Evolutionary conservation across 2,329 filamentous ascomycete species (phyloP).

Genomic region (Paecilomyces variotii): DNA sequence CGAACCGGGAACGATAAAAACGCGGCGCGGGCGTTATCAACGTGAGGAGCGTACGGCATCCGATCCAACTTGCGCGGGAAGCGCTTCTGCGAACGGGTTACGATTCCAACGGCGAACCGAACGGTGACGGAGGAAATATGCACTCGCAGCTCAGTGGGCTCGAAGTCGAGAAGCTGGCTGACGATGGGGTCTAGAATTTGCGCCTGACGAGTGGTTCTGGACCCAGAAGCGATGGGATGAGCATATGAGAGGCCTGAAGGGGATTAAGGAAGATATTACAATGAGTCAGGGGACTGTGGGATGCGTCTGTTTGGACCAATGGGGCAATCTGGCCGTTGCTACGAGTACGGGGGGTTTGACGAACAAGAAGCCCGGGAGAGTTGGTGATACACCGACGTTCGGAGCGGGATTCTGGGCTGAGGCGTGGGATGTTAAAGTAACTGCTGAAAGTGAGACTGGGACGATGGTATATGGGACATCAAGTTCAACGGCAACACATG

Average conservation of each 20-base stretch:
- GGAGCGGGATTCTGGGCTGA: slow-evolving; percentile 89
- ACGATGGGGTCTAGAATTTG: slow-evolving; percentile 57
- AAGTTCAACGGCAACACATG: background rate
- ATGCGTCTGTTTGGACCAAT: slow-evolving; percentile 70
- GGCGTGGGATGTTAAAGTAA: slow-evolving; percentile 55
- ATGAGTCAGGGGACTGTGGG: slow-evolving; percentile 78
- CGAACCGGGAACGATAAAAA: slow-evolving; percentile 56
- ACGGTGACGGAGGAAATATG: slow-evolving; percentile 25
- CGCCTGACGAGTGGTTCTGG: slow-evolving; percentile 66
- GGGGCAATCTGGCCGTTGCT: slow-evolving; percentile 62
- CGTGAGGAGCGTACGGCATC: slow-evolving; percentile 66
- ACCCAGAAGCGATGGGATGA: slow-evolving; percentile 73
- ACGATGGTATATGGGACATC: background rate
- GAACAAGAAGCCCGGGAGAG: slow-evolving; percentile 77
- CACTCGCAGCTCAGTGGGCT: slow-evolving; percentile 63
- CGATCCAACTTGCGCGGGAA: slow-evolving; percentile 63
- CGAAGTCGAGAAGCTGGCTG: slow-evolving; percentile 62
- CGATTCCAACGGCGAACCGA: slow-evolving; percentile 53
- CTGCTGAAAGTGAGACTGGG: background rate
- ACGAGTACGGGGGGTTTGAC: slow-evolving; percentile 70
- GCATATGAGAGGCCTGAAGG: slow-evolving; percentile 54
- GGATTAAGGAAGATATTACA: slow-evolving; percentile 15
- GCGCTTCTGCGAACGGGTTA: slow-evolving; percentile 50
- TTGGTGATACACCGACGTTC: slow-evolving; percentile 77
- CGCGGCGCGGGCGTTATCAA: slow-evolving; percentile 71